Conservation (phyloP, 2,329 filamentous ascomycete species). For the Grosmannia clavigera region DNA sequence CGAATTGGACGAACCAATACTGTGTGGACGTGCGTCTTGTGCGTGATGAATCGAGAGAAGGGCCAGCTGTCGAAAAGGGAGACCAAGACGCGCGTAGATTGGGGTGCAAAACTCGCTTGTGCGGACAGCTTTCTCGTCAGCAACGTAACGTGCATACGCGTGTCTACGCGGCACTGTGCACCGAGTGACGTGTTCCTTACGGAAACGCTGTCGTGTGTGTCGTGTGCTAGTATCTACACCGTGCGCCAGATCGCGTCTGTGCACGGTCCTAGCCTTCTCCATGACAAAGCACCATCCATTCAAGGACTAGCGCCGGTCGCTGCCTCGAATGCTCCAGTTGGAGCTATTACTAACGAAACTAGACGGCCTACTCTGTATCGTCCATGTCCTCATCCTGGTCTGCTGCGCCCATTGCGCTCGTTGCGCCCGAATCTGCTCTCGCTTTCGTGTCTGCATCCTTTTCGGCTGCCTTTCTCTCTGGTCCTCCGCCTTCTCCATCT, state of each 20-base stretch:
- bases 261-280: neutral
- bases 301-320: too few relatives aligned
- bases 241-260: neutral
- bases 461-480: constrained; percentile 14
- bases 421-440: neutral
- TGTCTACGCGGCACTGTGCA: neutral
- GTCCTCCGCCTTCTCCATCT: constrained; percentile 9
- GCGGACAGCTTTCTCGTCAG: neutral
- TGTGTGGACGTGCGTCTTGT: too few relatives aligned
- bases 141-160: neutral
- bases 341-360: too few relatives aligned
- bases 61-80: neutral
- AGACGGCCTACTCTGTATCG: neutral
- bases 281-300: too few relatives aligned
- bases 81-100: neutral
- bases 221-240: neutral
- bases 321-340: too few relatives aligned
- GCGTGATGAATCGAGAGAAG: neutral
- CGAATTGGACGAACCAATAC: too few relatives aligned
- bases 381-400: constrained; percentile 8
- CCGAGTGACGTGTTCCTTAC: neutral
- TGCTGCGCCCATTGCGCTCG: neutral
- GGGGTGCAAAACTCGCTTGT: neutral
- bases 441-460: neutral
- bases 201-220: neutral